Base-by-base conservation (phyloP, 768 basidiomycete species). In the Mycena venus region DNA sequence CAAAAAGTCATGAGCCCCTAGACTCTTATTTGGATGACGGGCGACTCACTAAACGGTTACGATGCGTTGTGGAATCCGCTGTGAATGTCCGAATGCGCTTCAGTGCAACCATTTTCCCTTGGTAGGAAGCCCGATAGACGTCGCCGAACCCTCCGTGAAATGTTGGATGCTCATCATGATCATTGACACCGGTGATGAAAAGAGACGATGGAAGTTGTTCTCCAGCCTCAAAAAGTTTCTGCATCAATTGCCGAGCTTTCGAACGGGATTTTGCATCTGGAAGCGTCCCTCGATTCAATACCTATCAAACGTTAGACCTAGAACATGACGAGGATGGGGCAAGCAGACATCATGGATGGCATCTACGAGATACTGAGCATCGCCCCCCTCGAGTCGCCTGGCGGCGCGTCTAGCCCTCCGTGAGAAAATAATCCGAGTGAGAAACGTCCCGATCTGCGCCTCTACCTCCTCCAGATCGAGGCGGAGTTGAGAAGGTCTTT, bases 81-180 rank as follows among this genome's bases (percentile, higher is more conserved):
- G 62, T 55, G 31, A 53, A 64, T 17, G 9, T 60, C 15, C 60
- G 21, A 8, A 69, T 34, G 4, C 58, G 56, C 47, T 69, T 69
- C 32, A 69, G 32, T 17, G 68, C 68, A 12, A 69, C 68, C 8
- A 11, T 31, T 23, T 49, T 44, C 4, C 56, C 42, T 14, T n/a
- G 12, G 27, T 73, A 75, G 7, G 61, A 51, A 5, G 75, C 79
- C 32, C 59, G 67, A 15, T 53, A 55, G 4, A 55, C 29, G 29
- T 55, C 53, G 17, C 53, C 77, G 55, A 79, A 79, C 9, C 78
- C 67, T 34, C 79, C 78, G 2, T 74, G 75, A 49, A 47, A 70
- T 29, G 61, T 63, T 1, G 77, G 44, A 31, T 79, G 53, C 7
- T 36, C 36, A n/a, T 73, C 77, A 34, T 19, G 36, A 23, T 68